Base-by-base conservation (phyloP, 148 eudicot species). In the Fagopyrum esculentum region DNA sequence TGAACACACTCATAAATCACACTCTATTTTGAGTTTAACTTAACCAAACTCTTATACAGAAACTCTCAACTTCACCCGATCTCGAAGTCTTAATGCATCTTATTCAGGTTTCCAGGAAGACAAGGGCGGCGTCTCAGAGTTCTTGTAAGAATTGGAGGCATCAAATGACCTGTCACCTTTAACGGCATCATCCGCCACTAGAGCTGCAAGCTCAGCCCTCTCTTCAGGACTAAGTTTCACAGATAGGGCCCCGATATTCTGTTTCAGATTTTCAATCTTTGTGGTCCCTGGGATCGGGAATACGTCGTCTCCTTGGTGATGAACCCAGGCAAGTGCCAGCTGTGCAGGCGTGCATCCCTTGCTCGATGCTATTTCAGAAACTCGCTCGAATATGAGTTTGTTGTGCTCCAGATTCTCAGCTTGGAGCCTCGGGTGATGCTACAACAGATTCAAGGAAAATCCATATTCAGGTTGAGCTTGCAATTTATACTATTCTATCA, bases 251-350 rank as follows among this genome's bases (percentile, higher is more conserved):
- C 76, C 81, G 0, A 83, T 79, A 55, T 83, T 85, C 59, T 78
- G 82, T 69, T 83, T 79, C 57, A 85, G 78, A 74, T 83, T 85
- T 16, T 83, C 81, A 29, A 81, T 73, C 81, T 83, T 85, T 13
- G 88, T 83, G 77, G 88, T 85, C 47, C 88, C 85, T 1, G 88
- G 88, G 15, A 85, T 83, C 8, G 85, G 85, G 35, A 81, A 80
- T 15, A 85, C 85, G 16, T 85, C 83, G 2, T 76, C 76, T 30
- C 85, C 85, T 17, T 80, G 88, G 76, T 85, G 82, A 26, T 82
- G 85, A n/a, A 85, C 84, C 88, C 88, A 85, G 0, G 88, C 88
- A 8, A 85, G 81, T 3, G 84, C 87, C 61, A 85, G 76, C 29
- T 85, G 87, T 13, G 80, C 85, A 4, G 83, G 80, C 60, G 87